Conservation (phyloP, 208 protist genomes). For the Trypanosoma rangeli region DNA sequence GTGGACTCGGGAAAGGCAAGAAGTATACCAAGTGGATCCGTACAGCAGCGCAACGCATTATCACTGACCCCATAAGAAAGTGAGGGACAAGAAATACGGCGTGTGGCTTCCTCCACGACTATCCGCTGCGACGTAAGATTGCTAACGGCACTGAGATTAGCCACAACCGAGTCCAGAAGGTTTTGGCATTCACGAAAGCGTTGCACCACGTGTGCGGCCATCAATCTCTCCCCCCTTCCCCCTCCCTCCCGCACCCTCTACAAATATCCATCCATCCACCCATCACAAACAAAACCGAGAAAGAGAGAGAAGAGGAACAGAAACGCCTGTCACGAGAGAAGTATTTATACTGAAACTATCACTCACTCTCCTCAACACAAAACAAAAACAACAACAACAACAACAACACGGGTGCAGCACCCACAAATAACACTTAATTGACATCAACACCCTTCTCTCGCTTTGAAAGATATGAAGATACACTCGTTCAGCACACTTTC, state of each 20-base stretch:
- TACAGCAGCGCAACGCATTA: slow-evolving; percentile 24
- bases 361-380: no score
- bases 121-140: slow-evolving; percentile 55
- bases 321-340: neutral
- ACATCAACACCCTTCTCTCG: no score
- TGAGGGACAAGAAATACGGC: slow-evolving; percentile 31
- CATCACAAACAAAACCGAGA: neutral
- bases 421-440: no score
- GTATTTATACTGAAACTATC: neutral
- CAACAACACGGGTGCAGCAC: no score
- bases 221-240: neutral
- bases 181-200: slow-evolving; percentile 72
- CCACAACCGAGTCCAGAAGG: slow-evolving; percentile 37
- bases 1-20: slow-evolving; percentile 37
- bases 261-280: slow-evolving; percentile 13
- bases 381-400: no score
- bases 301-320: slow-evolving; percentile 20
- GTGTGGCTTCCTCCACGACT: slow-evolving; percentile 40
- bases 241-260: neutral
- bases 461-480: no score
- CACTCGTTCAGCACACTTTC: no score
- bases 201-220: slow-evolving; percentile 36
- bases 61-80: neutral
- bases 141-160: slow-evolving; percentile 48
- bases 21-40: slow-evolving; percentile 61